Conservation (phyloP, 2,329 filamentous ascomycete genomes). For the Falciphora oryzae region DNA sequence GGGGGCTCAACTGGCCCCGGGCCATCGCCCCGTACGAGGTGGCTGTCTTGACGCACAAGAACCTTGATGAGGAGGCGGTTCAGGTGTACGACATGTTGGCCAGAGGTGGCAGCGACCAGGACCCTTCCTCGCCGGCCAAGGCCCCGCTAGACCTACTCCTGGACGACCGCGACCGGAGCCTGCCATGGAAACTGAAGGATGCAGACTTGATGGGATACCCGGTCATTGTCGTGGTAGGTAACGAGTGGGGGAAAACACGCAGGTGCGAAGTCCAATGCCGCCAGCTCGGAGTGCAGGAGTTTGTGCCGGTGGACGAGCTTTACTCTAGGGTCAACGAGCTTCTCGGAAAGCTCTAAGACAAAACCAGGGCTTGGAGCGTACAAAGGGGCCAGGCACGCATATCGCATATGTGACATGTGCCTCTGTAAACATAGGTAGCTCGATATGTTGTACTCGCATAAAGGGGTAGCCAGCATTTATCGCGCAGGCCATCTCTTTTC, state of each 20-base stretch:
- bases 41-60: conserved; percentile 53
- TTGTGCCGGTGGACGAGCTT: conserved; percentile 47
- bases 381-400: neutral
- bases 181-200: conserved; percentile 85
- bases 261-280: conserved; percentile 77
- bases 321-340: conserved; percentile 39
- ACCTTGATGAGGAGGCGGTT: conserved; percentile 41
- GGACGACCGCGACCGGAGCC: conserved; percentile 59
- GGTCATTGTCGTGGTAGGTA: conserved; percentile 72
- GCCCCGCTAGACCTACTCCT: conserved; percentile 61
- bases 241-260: conserved; percentile 52
- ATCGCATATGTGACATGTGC: too few species aligned
- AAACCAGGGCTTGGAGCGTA: neutral
- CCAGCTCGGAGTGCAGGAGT: conserved; percentile 54
- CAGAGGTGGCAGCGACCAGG: conserved; percentile 5
- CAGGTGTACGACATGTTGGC: conserved; percentile 58
- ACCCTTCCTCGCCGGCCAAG: conserved; percentile 10
- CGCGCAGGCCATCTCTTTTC: neutral
- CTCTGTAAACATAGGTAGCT: neutral
- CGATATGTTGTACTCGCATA: neutral
- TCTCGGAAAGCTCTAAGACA: conserved; percentile 41
- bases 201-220: conserved; percentile 88
- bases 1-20: conserved; percentile 81
- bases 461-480: neutral
- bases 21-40: conserved; percentile 81